Evolutionary conservation across 441 rosid species (phyloP), one percentile per base, ranked within the genome.

Genomic region (Erodium texanum): DNA sequence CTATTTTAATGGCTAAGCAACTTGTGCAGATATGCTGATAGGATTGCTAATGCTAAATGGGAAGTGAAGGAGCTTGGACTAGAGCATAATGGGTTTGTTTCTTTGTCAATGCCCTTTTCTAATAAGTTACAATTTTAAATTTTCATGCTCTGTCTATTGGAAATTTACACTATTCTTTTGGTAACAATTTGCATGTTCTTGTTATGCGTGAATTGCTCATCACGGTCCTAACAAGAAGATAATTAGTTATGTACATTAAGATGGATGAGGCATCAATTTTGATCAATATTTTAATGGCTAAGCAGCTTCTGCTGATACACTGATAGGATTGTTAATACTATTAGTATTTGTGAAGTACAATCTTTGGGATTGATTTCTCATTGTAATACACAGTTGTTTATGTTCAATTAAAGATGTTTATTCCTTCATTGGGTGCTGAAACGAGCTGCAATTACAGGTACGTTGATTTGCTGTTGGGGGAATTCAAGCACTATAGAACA

Each of bases 41-140:
- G 97, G 70, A 84, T 95, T 77, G 87, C 97, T 73, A 86, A 84
- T 75, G 89, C 96, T 36, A 95, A 89, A 81, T 95, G 99, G 99
- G 99, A 95, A 81, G 79, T 92, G 68, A 95, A 85, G 82, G 99
- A 95, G 84, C 87, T 95, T 34, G 99, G 99, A 63, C 77, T 95
- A 64, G 99, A 95, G 81, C 98, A 95, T 73, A 95, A 95, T 75
- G 98, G 99, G 99, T 95, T 75, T 67, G 98, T 85, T 75, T 68
- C 77, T 71, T 80, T 62, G 65, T 24, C 64, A 58, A 27, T 41
- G 18, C 66, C 73, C 12, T 73, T 24, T 18, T 68, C 27, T 59
- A 22, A 20, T 56, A 7, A 19, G 58, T 15, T 5, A 4, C 52
- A 38, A 18, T 67, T n/a, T 50, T 16, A 52, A 6, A 11, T 24